These are phyloP conservation scores for Hypoxylon sp. DNA, from an alignment of 2,329 filamentous ascomycete genomes.

Conservation along the genomic window DNA sequence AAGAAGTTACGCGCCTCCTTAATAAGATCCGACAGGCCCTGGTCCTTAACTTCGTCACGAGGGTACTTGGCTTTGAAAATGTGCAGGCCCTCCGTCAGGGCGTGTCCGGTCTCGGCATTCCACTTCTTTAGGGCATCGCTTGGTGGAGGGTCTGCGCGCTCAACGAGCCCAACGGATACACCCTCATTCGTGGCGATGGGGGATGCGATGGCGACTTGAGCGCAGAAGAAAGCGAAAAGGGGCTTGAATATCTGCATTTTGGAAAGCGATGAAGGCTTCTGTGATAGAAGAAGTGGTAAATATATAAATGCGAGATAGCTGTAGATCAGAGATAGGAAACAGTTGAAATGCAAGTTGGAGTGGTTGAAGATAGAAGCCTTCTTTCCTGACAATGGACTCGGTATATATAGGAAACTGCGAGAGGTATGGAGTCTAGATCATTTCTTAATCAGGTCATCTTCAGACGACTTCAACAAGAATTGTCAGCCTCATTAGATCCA, in stretches of 20 bases:
- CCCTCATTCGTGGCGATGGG: neutral
- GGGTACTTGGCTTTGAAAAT: slow-evolving; percentile 1
- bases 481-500: neutral
- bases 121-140: neutral
- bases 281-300: neutral
- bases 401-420: neutral
- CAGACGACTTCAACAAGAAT: neutral
- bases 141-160: neutral
- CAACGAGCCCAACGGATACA: neutral
- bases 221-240: neutral
- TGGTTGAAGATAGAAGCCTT: neutral
- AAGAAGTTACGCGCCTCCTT: slow-evolving; percentile 14
- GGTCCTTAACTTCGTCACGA: neutral
- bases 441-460: neutral
- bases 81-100: neutral
- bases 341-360: neutral
- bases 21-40: neutral
- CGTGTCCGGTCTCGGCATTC: neutral
- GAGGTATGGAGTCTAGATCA: neutral
- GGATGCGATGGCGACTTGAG: neutral
- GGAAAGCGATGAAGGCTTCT: neutral
- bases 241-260: neutral
- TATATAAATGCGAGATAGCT: neutral
- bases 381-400: neutral
- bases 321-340: neutral